Percentiles rank a stretch among this genome's conserved stretches.
Conservation (phyloP, 2,329 filamentous ascomycete species). For the Paracoccidioides lutzii region DNA sequence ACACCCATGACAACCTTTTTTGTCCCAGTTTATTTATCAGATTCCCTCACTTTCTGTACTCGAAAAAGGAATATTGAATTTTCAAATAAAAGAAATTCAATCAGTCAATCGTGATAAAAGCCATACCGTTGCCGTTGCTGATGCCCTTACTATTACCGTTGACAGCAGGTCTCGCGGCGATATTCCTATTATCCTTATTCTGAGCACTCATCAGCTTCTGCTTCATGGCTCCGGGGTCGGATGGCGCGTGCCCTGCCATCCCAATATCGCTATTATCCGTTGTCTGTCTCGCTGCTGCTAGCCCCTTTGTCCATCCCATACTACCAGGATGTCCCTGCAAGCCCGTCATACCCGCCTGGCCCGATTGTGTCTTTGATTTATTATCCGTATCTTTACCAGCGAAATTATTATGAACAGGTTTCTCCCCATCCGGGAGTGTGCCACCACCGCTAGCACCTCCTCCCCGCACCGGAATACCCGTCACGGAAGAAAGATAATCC, state of each 20-base stretch:
- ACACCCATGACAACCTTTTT: no score
- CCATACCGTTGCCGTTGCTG: conserved; percentile 5
- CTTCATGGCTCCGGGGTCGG: not conserved
- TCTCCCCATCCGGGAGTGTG: not conserved
- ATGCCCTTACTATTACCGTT: not conserved
- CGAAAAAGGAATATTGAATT: not conserved
- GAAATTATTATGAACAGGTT: not conserved
- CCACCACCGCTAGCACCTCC: not conserved
- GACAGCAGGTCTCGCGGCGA: not conserved
- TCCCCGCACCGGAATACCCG: not conserved
- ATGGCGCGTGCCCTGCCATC: not conserved
- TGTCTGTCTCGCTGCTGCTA: no score
- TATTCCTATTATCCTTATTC: not conserved
- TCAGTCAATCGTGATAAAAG: conserved; percentile 29
- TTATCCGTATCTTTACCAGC: not conserved
- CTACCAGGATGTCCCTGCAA: not conserved
- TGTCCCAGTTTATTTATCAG: not conserved
- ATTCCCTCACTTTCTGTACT: not conserved
- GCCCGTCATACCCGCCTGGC: not conserved
- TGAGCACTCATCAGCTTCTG: not conserved
- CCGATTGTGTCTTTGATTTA: not conserved
- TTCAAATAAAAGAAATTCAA: not conserved
- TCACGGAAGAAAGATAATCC: conserved; percentile 3
- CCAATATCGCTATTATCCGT: not conserved
- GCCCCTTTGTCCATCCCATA: not conserved